phyloP scores from a whole-genome alignment of 2,329 filamentous ascomycete genomes.

The Penicillium sp. region DNA sequence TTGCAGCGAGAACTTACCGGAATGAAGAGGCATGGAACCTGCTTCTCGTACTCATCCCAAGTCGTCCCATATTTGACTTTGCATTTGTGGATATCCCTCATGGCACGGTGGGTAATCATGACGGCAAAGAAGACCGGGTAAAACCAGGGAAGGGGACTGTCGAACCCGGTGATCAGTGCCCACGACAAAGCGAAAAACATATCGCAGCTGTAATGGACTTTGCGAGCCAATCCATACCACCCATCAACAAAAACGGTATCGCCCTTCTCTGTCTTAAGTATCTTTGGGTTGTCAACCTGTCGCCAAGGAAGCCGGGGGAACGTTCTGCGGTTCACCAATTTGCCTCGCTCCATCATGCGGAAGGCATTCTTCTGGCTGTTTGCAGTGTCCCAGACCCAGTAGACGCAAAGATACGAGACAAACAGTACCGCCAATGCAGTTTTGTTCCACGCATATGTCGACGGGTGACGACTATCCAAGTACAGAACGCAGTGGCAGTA shows the following conservation, averaged over 20 bases:
- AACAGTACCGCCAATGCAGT: conserved; percentile 64
- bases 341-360: conserved; percentile 73
- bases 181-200: conserved; percentile 73
- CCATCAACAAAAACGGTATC: conserved; percentile 78
- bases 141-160: conserved; percentile 83
- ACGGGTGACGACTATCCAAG: conserved; percentile 76
- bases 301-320: conserved; percentile 89
- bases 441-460: conserved; percentile 72
- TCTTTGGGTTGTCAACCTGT: conserved; percentile 73
- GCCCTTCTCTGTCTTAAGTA: conserved; percentile 69
- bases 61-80: conserved; percentile 74
- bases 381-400: conserved; percentile 88
- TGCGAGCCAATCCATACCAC: conserved; percentile 78
- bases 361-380: conserved; percentile 94
- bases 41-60: conserved; percentile 76
- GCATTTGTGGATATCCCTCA: conserved; percentile 72
- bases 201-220: conserved; percentile 78
- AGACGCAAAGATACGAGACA: conserved; percentile 71
- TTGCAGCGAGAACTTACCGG: conserved; percentile 52
- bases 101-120: conserved; percentile 78
- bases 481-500: conserved; percentile 94
- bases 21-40: conserved; percentile 81
- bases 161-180: conserved; percentile 76
- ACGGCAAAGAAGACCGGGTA: conserved; percentile 75
- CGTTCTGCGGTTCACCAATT: conserved; percentile 65